Conservation (phyloP, 805 yeast species). For the Starmerella scarabaei region DNA sequence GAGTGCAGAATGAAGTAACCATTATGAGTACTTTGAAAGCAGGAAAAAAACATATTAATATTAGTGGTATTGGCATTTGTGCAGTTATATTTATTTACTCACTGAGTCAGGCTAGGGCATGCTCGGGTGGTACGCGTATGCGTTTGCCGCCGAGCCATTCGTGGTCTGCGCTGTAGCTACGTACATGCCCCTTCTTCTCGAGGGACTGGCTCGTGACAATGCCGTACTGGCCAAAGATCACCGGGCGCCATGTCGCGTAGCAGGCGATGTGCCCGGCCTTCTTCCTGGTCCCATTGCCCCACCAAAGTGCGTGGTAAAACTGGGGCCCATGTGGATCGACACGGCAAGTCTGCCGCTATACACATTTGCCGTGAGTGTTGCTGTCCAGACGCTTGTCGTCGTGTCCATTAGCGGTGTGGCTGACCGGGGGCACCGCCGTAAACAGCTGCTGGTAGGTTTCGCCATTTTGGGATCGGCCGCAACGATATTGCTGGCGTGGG, state of each 20-base stretch:
- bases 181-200: slow-evolving; percentile 58
- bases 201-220: slow-evolving; percentile 58
- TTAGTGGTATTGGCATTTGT: too few relatives aligned
- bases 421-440: slow-evolving; percentile 49
- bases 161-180: slow-evolving; percentile 69
- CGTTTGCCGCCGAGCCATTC: slow-evolving; percentile 72
- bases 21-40: too few relatives aligned
- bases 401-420: slow-evolving; percentile 62
- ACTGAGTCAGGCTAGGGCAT: too few relatives aligned
- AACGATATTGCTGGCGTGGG: slow-evolving; percentile 35
- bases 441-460: slow-evolving; percentile 41
- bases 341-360: slow-evolving; percentile 63
- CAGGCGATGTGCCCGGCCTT: slow-evolving; percentile 18
- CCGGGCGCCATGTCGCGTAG: slow-evolving; percentile 37
- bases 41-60: too few relatives aligned
- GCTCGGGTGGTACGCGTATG: slow-evolving; percentile 53
- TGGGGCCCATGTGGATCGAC: slow-evolving; percentile 41
- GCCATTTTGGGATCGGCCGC: slow-evolving; percentile 47
- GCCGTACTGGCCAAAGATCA: slow-evolving; percentile 54
- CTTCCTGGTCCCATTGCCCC: slow-evolving; percentile 21
- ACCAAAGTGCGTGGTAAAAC: slow-evolving; percentile 38
- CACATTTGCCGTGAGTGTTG: slow-evolving; percentile 58
- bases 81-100: too few relatives aligned
- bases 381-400: slow-evolving; percentile 58
- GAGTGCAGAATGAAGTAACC: too few relatives aligned